Base-by-base conservation (phyloP, 495 filamentous ascomycete species). In the Tuber aestivum region DNA sequence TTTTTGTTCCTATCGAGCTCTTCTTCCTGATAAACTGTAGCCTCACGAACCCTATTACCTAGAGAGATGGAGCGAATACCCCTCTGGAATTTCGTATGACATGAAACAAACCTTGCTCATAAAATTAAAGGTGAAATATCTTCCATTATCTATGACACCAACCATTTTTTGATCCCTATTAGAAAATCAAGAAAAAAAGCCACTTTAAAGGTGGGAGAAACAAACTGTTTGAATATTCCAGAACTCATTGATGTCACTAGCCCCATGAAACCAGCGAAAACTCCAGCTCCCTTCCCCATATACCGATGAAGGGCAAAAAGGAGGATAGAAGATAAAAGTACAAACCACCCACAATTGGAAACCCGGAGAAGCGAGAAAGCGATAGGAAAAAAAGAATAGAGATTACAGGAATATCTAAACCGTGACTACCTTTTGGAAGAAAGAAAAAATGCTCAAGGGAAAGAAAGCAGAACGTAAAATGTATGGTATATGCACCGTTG, bases 231-330 rank as follows among this genome's bases (percentile, higher is more conserved):
- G 27, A 35, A 65, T 14, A 65, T 14, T 65, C 27, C 50, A 61
- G 50, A 65, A 65, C 56, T 35, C 56, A 35, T 65, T 65, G 56
- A 65, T 65, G 56, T 35, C 56, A 65, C 32, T 65, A 65, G n/a
- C 56, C 56, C 38, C 27, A 65, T 27, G 56, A 65, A 65, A 18
- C 56, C 27, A 65, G 32, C 56, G 27, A 65, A 14, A 65, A 65
- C 56, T 65, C 56, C 56, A 65, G 27, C 56, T 20, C n/a, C 56
- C 56, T 20, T 65, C 14, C 14, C 27, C 16, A 18, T 35, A n/a
- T 3, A 61, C 3, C 56, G n/a, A n/a, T 10, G 56, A 35, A 35
- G 27, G 16, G 32, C 6, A 20, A 35, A 35, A 35, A 35, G 27
- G 32, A 61, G 56, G 56, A 35, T 35, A 20, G 14, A 65, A 32